Percentiles rank a stretch among this genome's conserved stretches.
Conservation (phyloP, 2,329 filamentous ascomycete genomes). For the Trichoderma sp. region DNA sequence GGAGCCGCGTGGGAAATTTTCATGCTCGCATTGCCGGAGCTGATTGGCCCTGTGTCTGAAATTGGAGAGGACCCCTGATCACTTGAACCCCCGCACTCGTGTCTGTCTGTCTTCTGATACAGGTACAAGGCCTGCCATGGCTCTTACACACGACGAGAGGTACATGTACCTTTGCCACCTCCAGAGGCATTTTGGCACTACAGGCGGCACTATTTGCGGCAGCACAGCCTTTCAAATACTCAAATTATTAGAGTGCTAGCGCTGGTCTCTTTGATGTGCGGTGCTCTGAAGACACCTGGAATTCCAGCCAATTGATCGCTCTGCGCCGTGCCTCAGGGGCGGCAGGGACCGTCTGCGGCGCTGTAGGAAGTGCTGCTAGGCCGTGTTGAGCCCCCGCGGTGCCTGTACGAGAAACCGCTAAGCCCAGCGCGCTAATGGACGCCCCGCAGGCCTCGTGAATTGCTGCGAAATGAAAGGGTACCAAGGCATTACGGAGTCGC, state of each 20-base stretch:
- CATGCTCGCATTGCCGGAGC: constrained; percentile 8
- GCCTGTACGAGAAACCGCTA: constrained; percentile 18
- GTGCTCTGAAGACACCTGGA: background rate
- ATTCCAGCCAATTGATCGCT: background rate
- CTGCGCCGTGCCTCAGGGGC: constrained; percentile 8
- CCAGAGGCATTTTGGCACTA: background rate
- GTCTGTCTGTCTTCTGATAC: background rate
- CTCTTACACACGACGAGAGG: background rate
- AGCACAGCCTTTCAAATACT: background rate
- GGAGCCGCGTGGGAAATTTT: constrained; percentile 25
- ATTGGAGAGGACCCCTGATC: constrained; percentile 12
- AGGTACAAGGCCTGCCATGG: background rate
- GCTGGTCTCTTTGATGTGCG: background rate
- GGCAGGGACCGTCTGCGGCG: constrained; percentile 7
- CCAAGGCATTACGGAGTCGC: constrained; percentile 17
- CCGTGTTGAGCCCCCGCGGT: constrained; percentile 9
- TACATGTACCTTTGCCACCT: background rate
- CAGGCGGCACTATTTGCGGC: background rate
- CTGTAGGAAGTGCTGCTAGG: background rate
- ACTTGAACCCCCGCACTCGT: background rate
- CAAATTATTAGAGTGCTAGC: background rate
- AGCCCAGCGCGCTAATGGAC: constrained; percentile 20
- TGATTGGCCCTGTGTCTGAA: constrained; percentile 20
- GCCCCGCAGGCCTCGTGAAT: constrained; percentile 1
- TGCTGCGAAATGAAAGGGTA: background rate